Evolutionary conservation across 2,329 filamentous ascomycete species (phyloP).

Genomic region (Coleophoma cylindrospora): DNA sequence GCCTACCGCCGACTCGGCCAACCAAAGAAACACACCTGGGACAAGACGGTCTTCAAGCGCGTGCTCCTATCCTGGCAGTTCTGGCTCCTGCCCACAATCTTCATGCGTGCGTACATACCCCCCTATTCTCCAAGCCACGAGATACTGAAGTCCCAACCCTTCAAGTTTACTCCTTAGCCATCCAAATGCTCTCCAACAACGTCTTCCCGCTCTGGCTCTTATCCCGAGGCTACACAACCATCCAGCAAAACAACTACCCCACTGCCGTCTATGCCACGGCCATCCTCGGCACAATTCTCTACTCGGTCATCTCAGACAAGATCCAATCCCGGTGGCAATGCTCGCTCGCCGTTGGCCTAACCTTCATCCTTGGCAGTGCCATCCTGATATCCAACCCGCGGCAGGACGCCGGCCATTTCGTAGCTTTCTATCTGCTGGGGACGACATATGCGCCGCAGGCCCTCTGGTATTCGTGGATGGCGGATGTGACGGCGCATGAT

Average conservation of each 20-base stretch:
- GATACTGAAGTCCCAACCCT: not conserved
- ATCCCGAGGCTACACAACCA: conserved; percentile 34
- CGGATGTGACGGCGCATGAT: conserved; percentile 34
- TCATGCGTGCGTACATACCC: conserved; percentile 31
- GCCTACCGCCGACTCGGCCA: conserved; percentile 31
- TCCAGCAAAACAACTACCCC: conserved; percentile 40
- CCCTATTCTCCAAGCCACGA: not conserved
- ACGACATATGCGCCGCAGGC: conserved; percentile 40
- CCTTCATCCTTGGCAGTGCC: conserved; percentile 35
- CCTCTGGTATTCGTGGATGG: conserved; percentile 42
- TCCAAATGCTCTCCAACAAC: conserved; percentile 37
- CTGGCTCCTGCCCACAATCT: conserved; percentile 37
- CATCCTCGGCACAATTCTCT: conserved; percentile 35
- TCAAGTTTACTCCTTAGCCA: conserved; percentile 35
- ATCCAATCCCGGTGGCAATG: conserved; percentile 38
- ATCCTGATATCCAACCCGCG: conserved; percentile 30
- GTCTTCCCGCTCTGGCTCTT: conserved; percentile 40
- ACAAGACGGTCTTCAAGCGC: conserved; percentile 8
- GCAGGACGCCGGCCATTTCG: conserved; percentile 32
- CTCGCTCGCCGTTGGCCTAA: conserved; percentile 35
- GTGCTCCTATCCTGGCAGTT: conserved; percentile 38
- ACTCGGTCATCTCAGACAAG: conserved; percentile 35
- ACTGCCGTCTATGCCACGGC: conserved; percentile 35
- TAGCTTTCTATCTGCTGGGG: conserved; percentile 38
- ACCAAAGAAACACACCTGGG: conserved; percentile 13